Evolutionary conservation across 2,329 filamentous ascomycete genomes (phyloP).

Genomic region (Diaporthe aspalathi): DNA sequence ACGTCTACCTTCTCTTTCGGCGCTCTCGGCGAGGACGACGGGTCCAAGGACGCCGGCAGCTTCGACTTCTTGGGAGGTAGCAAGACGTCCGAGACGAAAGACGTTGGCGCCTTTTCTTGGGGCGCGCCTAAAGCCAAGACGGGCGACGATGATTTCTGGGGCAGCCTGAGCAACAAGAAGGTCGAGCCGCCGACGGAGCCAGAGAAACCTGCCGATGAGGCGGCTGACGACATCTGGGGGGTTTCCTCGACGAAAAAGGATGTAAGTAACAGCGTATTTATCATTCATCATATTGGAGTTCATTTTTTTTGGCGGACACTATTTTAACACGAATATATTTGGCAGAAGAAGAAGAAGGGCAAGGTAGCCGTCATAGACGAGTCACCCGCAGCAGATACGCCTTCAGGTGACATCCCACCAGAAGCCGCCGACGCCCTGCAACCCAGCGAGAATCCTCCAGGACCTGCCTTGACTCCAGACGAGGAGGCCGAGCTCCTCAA

Average conservation of each 20-base stretch:
- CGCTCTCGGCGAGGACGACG: constrained; percentile 53
- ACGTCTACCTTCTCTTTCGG: constrained; percentile 61
- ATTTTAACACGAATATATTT: not conserved
- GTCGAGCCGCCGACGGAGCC: constrained; percentile 44
- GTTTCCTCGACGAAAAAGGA: constrained; percentile 40
- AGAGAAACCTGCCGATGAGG: constrained; percentile 41
- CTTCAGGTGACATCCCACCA: constrained; percentile 26
- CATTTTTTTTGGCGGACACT: not conserved
- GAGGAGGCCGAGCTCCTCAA: constrained; percentile 49
- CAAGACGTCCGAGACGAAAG: constrained; percentile 47
- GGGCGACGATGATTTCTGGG: constrained; percentile 46
- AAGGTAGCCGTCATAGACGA: constrained; percentile 40
- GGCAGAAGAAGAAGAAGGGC: constrained; percentile 46
- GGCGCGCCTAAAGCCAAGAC: constrained; percentile 53
- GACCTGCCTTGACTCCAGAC: constrained; percentile 38
- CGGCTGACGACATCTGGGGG: constrained; percentile 37
- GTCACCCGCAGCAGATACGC: constrained; percentile 33
- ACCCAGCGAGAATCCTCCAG: constrained; percentile 9
- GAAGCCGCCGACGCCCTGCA: constrained; percentile 14
- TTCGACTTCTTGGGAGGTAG: constrained; percentile 35
- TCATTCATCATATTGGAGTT: too few species aligned
- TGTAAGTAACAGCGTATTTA: not conserved
- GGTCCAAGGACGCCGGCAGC: constrained; percentile 47
- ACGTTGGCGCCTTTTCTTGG: constrained; percentile 48
- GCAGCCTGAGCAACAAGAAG: constrained; percentile 40